phyloP scores from a whole-genome alignment of 768 basidiomycete species.

The Xanthoconium purpureum region DNA sequence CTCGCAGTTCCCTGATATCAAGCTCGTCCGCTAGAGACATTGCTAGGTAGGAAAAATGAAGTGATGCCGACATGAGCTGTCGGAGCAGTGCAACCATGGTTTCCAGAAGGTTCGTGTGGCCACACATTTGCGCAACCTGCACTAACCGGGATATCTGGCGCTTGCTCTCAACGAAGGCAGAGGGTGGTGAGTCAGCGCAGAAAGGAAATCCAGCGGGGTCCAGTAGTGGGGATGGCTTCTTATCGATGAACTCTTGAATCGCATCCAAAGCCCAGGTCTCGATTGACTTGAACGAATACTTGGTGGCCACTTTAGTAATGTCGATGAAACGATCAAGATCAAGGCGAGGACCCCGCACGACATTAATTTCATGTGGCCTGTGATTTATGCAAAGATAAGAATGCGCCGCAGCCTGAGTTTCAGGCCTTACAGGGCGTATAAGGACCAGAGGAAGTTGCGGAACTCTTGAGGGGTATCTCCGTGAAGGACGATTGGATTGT shows the following conservation, averaged over 20 bases:
- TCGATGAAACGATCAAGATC: slow-evolving; percentile 56
- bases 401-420: not conserved
- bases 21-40: slow-evolving; percentile 75
- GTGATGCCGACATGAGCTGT: slow-evolving; percentile 58
- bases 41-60: slow-evolving; percentile 68
- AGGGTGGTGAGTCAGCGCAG: slow-evolving; percentile 26
- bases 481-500: slow-evolving; percentile 57
- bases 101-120: slow-evolving; percentile 54
- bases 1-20: slow-evolving; percentile 54
- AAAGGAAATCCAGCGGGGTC: slow-evolving; percentile 31
- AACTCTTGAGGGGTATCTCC: slow-evolving; percentile 69
- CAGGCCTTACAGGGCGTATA: slow-evolving; percentile 67
- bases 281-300: slow-evolving; percentile 70
- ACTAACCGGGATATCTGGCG: slow-evolving; percentile 58
- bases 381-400: slow-evolving; percentile 1
- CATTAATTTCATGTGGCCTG: slow-evolving; percentile 61
- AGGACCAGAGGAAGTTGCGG: slow-evolving; percentile 67
- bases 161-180: slow-evolving; percentile 39
- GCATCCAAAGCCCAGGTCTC: slow-evolving; percentile 75
- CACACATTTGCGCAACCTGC: slow-evolving; percentile 64
- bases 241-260: slow-evolving; percentile 66
- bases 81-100: slow-evolving; percentile 59
- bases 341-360: slow-evolving; percentile 44
- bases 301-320: slow-evolving; percentile 64
- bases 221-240: slow-evolving; percentile 52